A percentile compares a stretch with the other conserved stretches of the same genome.
Conservation (phyloP, 306 rosid species). For the Prunus mume region DNA sequence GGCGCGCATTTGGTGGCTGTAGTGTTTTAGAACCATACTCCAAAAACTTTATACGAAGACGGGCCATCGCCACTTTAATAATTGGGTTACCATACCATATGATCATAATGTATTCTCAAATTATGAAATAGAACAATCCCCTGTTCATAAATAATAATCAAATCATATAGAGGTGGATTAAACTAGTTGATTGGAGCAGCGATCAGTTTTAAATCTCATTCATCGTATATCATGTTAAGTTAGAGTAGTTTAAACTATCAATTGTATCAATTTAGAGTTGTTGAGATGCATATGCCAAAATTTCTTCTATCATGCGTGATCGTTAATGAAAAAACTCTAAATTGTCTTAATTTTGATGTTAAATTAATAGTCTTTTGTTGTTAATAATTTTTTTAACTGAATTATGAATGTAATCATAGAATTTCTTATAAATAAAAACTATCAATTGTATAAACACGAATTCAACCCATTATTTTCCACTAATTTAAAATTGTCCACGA, state of each 20-base stretch:
- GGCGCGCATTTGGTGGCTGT: neutral
- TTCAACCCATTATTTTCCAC: neutral
- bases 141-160: too few species aligned
- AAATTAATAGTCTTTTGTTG: fast-evolving
- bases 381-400: neutral
- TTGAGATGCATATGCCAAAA: fast-evolving
- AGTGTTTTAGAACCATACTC: neutral
- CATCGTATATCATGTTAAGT: fast-evolving
- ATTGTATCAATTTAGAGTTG: too few species aligned
- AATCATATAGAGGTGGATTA: too few species aligned
- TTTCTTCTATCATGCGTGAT: too few species aligned
- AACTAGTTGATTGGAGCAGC: too few species aligned
- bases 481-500: neutral
- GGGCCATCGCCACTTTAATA: neutral
- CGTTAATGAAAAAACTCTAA: fast-evolving
- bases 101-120: neutral
- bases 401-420: too few species aligned
- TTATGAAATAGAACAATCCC: neutral
- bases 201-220: too few species aligned
- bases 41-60: neutral
- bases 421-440: too few species aligned
- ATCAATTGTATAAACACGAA: too few species aligned
- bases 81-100: neutral
- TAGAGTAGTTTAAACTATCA: too few species aligned
- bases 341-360: too few species aligned